Percentiles rank a stretch among this genome's conserved stretches.
Evolutionary conservation across 108 stramenopile species (phyloP).

Genomic region (Heterococcus sp.): DNA sequence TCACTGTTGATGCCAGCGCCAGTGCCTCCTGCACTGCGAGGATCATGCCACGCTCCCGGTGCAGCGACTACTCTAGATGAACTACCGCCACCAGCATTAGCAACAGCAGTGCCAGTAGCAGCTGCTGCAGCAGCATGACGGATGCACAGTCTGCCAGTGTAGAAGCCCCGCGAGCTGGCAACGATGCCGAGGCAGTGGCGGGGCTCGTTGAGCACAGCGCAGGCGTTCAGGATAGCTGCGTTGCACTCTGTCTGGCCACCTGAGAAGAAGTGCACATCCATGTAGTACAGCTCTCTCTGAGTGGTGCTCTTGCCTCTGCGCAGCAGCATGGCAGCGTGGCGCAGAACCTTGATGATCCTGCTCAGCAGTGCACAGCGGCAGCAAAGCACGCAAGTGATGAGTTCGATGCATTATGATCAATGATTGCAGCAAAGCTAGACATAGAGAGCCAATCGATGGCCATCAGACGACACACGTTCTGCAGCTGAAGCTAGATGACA

Average conservation of each 20-base stretch:
- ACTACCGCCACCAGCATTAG: neutral
- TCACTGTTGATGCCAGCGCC: slow-evolving; percentile 26
- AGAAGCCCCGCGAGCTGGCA: slow-evolving; percentile 30
- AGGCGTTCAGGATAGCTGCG: slow-evolving; percentile 35
- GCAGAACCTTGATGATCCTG: slow-evolving; percentile 31
- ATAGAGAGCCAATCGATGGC: neutral
- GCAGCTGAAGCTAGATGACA: neutral
- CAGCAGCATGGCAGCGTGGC: slow-evolving; percentile 23
- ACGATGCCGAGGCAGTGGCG: slow-evolving; percentile 42
- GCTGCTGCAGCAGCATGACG: neutral
- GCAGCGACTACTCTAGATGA: too few relatives aligned
- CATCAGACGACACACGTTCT: neutral
- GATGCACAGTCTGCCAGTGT: slow-evolving; percentile 7
- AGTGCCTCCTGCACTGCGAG: slow-evolving; percentile 3
- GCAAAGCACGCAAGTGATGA: neutral
- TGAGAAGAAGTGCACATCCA: slow-evolving; percentile 23
- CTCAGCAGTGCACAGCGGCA: neutral
- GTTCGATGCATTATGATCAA: too few relatives aligned
- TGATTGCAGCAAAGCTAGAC: neutral
- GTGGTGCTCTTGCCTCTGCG: slow-evolving; percentile 20
- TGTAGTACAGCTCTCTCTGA: slow-evolving; percentile 38
- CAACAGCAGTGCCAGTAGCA: neutral
- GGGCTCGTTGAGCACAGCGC: slow-evolving; percentile 22
- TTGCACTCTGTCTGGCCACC: slow-evolving; percentile 20
- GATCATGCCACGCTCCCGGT: too few relatives aligned